A percentile compares a stretch with the other conserved stretches of the same genome.
Conservation (phyloP, 345 rosid species). For the Gossypium anomalum region DNA sequence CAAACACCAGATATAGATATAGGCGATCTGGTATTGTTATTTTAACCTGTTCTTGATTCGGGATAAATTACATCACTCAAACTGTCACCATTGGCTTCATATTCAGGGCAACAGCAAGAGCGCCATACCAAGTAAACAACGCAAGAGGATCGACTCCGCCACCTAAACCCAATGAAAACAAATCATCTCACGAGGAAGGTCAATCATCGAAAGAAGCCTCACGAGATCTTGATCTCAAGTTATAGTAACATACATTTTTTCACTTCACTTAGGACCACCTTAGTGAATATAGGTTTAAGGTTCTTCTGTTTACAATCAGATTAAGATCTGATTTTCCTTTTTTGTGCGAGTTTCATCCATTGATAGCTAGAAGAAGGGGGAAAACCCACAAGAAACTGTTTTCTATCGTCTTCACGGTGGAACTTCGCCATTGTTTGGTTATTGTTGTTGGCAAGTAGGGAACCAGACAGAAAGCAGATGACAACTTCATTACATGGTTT, state of each 20-base stretch:
- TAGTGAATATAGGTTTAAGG: not conserved
- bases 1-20: not conserved
- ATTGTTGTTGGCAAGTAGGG: not conserved
- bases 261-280: constrained; percentile 5
- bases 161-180: constrained; percentile 27
- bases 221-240: constrained; percentile 47
- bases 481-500: not conserved
- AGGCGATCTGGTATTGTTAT: not conserved
- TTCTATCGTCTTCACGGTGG: not conserved
- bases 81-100: not conserved
- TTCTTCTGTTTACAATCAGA: not conserved
- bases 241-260: constrained; percentile 21
- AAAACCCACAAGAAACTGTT: not conserved
- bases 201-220: constrained; percentile 34
- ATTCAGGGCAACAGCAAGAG: constrained; percentile 50
- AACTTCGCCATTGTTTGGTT: not conserved
- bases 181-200: constrained; percentile 21
- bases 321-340: not conserved
- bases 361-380: not conserved
- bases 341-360: not conserved
- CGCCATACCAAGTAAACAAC: constrained; percentile 53
- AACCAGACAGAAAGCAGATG: not conserved
- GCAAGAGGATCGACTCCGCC: constrained; percentile 15
- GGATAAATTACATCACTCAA: not conserved
- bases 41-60: not conserved